These are phyloP conservation scores for Neolentinus lepideus DNA, from an alignment of 1,284 basidiomycete species.

Conservation along the genomic window DNA sequence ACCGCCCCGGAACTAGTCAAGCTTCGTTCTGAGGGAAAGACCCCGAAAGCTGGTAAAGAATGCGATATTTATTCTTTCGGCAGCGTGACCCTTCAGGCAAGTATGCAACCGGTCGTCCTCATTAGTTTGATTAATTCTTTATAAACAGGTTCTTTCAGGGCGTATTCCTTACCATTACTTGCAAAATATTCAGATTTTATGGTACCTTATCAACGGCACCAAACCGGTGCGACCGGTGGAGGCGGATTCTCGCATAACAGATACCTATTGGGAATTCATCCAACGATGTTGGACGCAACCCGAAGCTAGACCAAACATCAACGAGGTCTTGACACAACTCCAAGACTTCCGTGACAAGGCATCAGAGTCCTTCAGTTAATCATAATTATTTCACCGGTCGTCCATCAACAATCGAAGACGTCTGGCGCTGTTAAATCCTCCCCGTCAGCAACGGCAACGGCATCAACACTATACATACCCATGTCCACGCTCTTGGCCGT, in stretches of 20 bases:
- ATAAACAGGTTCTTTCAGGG: slow-evolving; percentile 28
- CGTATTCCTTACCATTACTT: slow-evolving; percentile 27
- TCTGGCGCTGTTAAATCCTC: neutral
- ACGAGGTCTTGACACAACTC: neutral
- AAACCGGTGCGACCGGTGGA: neutral
- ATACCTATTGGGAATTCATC: neutral
- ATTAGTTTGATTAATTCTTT: neutral
- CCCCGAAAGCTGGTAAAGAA: slow-evolving; percentile 17
- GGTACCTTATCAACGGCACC: neutral
- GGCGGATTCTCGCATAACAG: neutral
- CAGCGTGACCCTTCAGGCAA: slow-evolving; percentile 33
- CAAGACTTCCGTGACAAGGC: neutral
- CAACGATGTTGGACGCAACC: neutral
- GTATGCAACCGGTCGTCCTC: neutral
- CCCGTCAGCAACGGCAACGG: neutral
- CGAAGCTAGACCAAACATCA: neutral
- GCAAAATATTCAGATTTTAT: neutral
- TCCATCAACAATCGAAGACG: neutral
- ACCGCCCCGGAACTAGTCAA: neutral
- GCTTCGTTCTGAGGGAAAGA: slow-evolving; percentile 9
- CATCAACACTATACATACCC: neutral
- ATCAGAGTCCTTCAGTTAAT: no score
- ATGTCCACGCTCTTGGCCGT: no score
- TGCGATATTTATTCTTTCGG: slow-evolving; percentile 36
- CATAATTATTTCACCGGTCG: neutral